Base-by-base conservation (phyloP, 2,329 filamentous ascomycete species). In the Pyricularia grisea region DNA sequence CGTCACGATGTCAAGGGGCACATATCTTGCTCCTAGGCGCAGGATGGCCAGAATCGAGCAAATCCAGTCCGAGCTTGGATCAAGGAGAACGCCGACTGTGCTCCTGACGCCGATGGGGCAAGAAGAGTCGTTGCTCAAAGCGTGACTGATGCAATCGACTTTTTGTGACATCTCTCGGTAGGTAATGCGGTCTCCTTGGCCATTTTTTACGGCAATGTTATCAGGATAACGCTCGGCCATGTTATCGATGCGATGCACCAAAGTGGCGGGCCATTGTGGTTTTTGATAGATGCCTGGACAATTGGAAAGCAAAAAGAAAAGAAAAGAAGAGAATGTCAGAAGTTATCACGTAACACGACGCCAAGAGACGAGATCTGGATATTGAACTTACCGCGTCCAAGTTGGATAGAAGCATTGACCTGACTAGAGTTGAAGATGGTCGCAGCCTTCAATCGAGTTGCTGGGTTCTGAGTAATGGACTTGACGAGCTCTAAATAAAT, bases 191-290 rank as follows among this genome's bases (percentile, higher is more conserved):
- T 64, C 70, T 25, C 73, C 74, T 25, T 67, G 28, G 5, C 61
- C 23, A 30, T 76, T 75, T 17, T 65, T 73, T 12, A 75, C 36
- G 1, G 74, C 71, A 17, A 69, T 61, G 14, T 69, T 69, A 31
- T 70, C 58, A 7, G 66, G 67, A 60, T 73, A 68, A 58, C 74
- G 42, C 20, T 27, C 30, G 11, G 72, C 72, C 4, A 82, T 74
- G 3, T 80, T 69, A 67, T 79, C 76, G 66, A 83, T 75, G 7
- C 77, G 77, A 65, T 79, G 75, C 3, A 74, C 66, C 0, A 80
- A 65, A 12, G 79, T 82, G 10, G 60, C 69, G 1, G 77, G 74
- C 78, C 78, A 81, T 27, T 74, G 71, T 25, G 50, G 50, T 6
- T 23, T 58, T 58, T 58, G 50, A 23, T 58, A 58, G 23, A 25